A percentile compares a stretch with the other conserved stretches of the same genome.
Evolutionary conservation across 164 flowering plant genomes (phyloP).

Genomic region (Tetracentron sinense): DNA sequence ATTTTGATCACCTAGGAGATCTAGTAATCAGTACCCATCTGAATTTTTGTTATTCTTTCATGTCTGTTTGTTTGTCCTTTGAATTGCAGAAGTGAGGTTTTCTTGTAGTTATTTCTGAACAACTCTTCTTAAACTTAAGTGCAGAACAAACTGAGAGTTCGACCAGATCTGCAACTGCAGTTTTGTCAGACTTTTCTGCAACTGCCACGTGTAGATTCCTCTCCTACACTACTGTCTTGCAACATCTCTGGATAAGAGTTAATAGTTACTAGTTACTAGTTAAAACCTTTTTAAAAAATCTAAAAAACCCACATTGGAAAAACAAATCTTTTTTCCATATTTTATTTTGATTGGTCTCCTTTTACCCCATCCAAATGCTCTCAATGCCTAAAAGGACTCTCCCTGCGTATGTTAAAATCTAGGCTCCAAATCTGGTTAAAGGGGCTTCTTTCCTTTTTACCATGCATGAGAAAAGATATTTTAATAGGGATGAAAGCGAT

Average conservation of each 20-base stretch:
- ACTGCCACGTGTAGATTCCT: slow-evolving; percentile 23
- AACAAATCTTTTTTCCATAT: slow-evolving; percentile 7
- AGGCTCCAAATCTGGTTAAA: slow-evolving; percentile 14
- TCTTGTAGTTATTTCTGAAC: background rate
- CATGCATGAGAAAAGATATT: slow-evolving; percentile 27
- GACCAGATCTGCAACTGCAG: slow-evolving; percentile 21
- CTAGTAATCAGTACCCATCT: slow-evolving; percentile 3
- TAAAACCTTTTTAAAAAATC: too few relatives aligned
- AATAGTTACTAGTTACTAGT: too few relatives aligned
- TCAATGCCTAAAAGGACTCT: slow-evolving; percentile 4
- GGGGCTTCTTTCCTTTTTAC: slow-evolving; percentile 32
- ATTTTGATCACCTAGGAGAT: background rate
- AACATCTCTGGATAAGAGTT: slow-evolving; percentile 12
- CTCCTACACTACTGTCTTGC: slow-evolving; percentile 7
- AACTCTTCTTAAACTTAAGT: background rate
- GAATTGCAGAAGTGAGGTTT: background rate
- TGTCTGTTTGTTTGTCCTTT: slow-evolving; percentile 1
- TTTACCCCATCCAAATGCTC: slow-evolving; percentile 20
- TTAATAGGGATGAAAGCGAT: slow-evolving; percentile 16
- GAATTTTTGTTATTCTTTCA: background rate
- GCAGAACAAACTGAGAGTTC: slow-evolving; percentile 5
- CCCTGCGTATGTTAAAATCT: slow-evolving; percentile 3
- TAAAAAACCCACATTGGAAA: slow-evolving; percentile 10
- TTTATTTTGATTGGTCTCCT: slow-evolving; percentile 11
- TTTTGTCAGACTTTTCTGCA: slow-evolving; percentile 21